Evolutionary conservation across 495 filamentous ascomycete species (phyloP).

Genomic region (Amorphotheca resinae): DNA sequence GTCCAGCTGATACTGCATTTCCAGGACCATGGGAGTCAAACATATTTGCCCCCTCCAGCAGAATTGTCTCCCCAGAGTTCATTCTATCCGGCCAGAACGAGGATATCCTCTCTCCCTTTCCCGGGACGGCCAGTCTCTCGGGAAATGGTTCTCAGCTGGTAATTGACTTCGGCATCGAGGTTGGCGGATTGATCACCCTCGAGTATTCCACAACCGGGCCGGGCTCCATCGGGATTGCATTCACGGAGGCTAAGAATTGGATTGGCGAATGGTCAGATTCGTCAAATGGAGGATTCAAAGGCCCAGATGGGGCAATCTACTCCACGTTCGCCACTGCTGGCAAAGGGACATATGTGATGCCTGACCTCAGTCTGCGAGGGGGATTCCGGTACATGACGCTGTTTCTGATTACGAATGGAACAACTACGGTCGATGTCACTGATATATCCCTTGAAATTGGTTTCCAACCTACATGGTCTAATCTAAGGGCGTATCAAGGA

Average conservation of each 20-base stretch:
- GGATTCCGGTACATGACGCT: conserved; percentile 49
- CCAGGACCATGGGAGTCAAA: conserved; percentile 47
- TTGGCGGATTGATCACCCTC: conserved; percentile 42
- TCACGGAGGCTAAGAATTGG: conserved; percentile 50
- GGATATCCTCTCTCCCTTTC: conserved; percentile 21
- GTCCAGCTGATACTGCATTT: conserved; percentile 30
- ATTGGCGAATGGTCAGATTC: conserved; percentile 48
- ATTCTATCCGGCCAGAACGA: conserved; percentile 30
- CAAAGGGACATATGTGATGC: conserved; percentile 34
- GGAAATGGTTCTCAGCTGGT: conserved; percentile 37
- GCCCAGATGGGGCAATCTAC: conserved; percentile 41
- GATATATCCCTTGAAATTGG: conserved; percentile 36
- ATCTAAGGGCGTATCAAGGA: conserved; percentile 47
- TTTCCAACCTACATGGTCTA: conserved; percentile 54
- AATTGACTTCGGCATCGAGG: conserved; percentile 47
- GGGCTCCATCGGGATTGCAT: conserved; percentile 45
- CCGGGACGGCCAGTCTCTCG: conserved; percentile 23
- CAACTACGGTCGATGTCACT: conserved; percentile 26
- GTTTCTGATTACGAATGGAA: conserved; percentile 31
- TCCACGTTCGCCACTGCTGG: conserved; percentile 36
- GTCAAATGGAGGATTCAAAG: conserved; percentile 39
- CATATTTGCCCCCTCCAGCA: conserved; percentile 43
- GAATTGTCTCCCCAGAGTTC: conserved; percentile 37
- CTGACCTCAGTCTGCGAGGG: conserved; percentile 39
- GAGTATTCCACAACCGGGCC: conserved; percentile 32